Evolutionary conservation across 2,329 filamentous ascomycete species (phyloP), one percentile per base, ranked within the genome.

Genomic region (Cercospora sp.): DNA sequence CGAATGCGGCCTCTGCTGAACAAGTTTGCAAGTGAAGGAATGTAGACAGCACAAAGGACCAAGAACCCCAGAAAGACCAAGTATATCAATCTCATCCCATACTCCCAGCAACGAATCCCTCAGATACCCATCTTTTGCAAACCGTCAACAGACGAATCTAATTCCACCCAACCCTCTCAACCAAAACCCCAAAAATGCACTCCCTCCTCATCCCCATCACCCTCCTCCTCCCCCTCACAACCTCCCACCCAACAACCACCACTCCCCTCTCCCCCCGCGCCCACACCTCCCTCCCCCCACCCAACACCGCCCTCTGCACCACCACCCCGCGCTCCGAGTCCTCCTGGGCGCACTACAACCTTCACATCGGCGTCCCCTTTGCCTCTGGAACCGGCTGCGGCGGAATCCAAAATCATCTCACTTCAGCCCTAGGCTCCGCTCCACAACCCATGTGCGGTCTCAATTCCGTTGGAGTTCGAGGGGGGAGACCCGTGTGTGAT

Each of bases 331-430:
- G 33, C 36, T 5, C 33, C 5, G 59, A 28, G 5, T 28, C 16
- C 59, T 45, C 13, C 36, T 61, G 59, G 59, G 36, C 36, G 20
- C 59, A 42, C 59, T 61, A 45, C 59, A 26, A 20, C 36, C 33
- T 61, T 1, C 26, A 36, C 59, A 61, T 61, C 59, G 59, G 59
- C 59, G 59, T 61, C 20, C n/a, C 13, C 33, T 61, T 26, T 5
- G 33, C 31, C 7, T 7, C 18, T 2, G 59, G 59, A n/a, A 23
- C 20, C 31, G 59, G 59, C 36, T 61, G 59, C 13, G 59, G 59
- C 2, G 33, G 18, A 16, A 61, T 61, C 20, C 23, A 61, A 26
- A 42, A 48, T 20, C 33, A 42, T 61, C 36, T 61, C 23, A 42
- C 26, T 28, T 61, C 59, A 9, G 18, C 33, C 3, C 33, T 61